These are phyloP conservation scores for Amniculicola lignicola DNA, from an alignment of 495 filamentous ascomycete genomes.

Conservation along the genomic window DNA sequence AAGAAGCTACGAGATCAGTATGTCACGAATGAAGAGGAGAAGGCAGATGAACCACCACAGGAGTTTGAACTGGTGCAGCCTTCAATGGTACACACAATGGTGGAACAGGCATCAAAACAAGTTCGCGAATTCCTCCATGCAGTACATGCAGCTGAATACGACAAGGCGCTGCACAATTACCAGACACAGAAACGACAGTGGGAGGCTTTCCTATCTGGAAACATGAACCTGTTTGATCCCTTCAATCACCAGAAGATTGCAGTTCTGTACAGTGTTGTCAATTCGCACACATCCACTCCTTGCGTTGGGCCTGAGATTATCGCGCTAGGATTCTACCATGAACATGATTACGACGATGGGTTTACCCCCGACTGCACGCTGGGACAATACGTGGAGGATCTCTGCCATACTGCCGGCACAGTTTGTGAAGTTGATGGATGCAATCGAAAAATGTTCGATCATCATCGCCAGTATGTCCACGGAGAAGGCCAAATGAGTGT, in stretches of 20 bases:
- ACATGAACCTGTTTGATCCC: conserved; percentile 84
- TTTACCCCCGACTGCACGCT: conserved; percentile 88
- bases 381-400: conserved; percentile 91
- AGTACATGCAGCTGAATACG: conserved; percentile 93
- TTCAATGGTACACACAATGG: conserved; percentile 84
- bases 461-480: conserved; percentile 96
- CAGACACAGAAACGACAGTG: conserved; percentile 91
- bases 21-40: conserved; percentile 35
- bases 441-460: conserved; percentile 83
- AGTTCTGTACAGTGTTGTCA: conserved; percentile 90
- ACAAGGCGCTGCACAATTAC: conserved; percentile 90
- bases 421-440: conserved; percentile 81
- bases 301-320: conserved; percentile 86
- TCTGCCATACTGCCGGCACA: conserved; percentile 70
- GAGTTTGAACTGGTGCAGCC: conserved; percentile 88
- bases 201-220: conserved; percentile 86
- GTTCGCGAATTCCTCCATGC: conserved; percentile 91
- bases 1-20: conserved; percentile 80
- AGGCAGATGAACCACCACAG: conserved; percentile 50
- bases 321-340: conserved; percentile 86
- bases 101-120: conserved; percentile 71
- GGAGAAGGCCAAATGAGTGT: conserved; percentile 91
- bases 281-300: conserved; percentile 83
- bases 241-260: conserved; percentile 93
- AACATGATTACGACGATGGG: conserved; percentile 64